Base-by-base conservation (phyloP, 495 filamentous ascomycete species). In the Penicillium flavigenum region DNA sequence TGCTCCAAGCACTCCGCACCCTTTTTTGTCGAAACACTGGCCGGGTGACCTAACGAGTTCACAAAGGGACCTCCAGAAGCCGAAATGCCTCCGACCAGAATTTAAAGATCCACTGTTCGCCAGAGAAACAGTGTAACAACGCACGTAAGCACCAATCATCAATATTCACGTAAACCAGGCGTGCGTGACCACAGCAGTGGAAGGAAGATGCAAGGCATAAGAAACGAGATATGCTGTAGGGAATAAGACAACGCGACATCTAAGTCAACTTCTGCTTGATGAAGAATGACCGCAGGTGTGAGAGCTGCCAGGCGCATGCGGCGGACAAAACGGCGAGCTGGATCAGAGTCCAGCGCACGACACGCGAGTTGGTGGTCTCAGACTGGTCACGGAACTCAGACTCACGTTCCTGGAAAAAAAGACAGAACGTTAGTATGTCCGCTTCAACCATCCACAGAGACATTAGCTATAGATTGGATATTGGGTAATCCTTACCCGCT, bases 261-360 rank as follows among this genome's bases (percentile, higher is more conserved):
- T 65, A 77, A 48, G 94, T 98, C 67, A 98, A 82, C 80, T 98
- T 98, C 79, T 98, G 94, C 83, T 98, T 98, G 80, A 98, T 98
- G 79, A 98, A 98, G 81, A 98, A 98, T 22, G 90, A 88, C 54
- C 94, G 81, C 52, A 98, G 82, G 73, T 98, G 92, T 12, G 91
- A 95, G 32, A 98, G 81, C 74, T 98, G 94, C 94, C 94, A 98
- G 54, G 94, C 91, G 73, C 94, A 98, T 27, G 94, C 95, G 47
- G 88, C 81, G 27, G 88, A 91, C 39, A 98, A 78, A n/a, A 98
- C 85, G 55, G 85, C 81, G 57, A 97, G 75, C 73, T 98, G 94
- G 57, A 98, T 86, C 54, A 96, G 71, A 44, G 92, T 91, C 94
- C 94, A 98, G 56, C 91, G 86, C 24, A 98, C 88, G 49, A 97